Evolutionary conservation across 306 rosid species (phyloP), one percentile per base, ranked within the genome.

Genomic region (Cucurbita ficifolia): DNA sequence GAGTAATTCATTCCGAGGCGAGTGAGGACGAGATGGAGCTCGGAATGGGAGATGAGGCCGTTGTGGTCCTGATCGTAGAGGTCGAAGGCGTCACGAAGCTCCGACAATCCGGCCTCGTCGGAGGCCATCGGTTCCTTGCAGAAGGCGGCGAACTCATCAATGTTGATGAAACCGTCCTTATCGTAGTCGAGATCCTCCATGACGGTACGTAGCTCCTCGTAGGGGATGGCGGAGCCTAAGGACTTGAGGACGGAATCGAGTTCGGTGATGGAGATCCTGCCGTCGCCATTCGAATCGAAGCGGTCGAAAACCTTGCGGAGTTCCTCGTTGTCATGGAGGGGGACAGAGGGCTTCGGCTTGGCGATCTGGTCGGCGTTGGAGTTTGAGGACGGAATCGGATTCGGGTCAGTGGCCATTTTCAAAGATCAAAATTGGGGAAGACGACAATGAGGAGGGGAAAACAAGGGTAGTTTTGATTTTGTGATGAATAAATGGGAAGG

Each of bases 261-360:
- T 82, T 95, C 97, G 74, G 40, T 4, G 67, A 78, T 69, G 73
- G 97, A 95, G 87, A 95, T 95, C 91, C 76, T 83, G 69, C 96
- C 97, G 82, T 95, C 97, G 81, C 91, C 96, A 88, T 95, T 89
- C 50, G 84, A 2, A 64, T 95, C 97, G 84, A 95, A 95, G 72
- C 88, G 90, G 36, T 59, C 61, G 81, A 95, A 95, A 50, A 95
- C 96, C 65, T 76, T 80, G 70, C 55, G 51, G 49, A 91, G 80
- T 68, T 91, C 96, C 0, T 83, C 84, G 79, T 19, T 70, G 84
- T 82, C 76, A 52, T 85, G 82, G 77, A 87, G 78, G 76, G 53
- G 52, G 3, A 81, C 24, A 8, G 89, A 71, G 14, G 83, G 54
- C 19, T 72, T 78, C 52, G 57, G 11, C 19, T 21, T 45, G 40